Percentiles rank a stretch among this genome's conserved stretches.
Evolutionary conservation across 2,329 filamentous ascomycete genomes (phyloP).

Genomic region (Verticillium longisporum): DNA sequence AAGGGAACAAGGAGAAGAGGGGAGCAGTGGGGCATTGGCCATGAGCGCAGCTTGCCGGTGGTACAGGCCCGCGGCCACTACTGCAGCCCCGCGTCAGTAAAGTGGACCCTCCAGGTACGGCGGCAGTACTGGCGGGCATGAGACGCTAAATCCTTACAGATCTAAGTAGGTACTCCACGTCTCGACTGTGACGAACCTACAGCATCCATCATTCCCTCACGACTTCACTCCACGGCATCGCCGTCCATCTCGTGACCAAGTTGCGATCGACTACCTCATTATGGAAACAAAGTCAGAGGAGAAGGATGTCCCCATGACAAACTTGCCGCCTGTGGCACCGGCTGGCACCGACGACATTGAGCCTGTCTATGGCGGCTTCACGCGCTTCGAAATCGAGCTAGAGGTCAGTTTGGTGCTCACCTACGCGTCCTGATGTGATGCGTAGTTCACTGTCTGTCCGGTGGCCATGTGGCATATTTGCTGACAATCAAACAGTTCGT

Average conservation of each 20-base stretch:
- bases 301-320: slow-evolving; percentile 19
- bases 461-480: too few species aligned
- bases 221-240: neutral
- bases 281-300: neutral
- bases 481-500: slow-evolving; percentile 59
- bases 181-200: neutral
- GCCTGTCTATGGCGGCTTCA: slow-evolving; percentile 62
- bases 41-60: neutral
- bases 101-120: neutral
- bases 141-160: neutral
- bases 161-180: neutral
- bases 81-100: neutral
- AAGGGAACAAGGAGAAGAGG: neutral
- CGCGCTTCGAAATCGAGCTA: slow-evolving; percentile 77
- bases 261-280: neutral
- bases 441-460: neutral
- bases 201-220: neutral
- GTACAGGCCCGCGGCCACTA: neutral
- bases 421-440: neutral
- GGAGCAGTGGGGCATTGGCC: neutral
- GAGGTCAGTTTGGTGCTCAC: slow-evolving; percentile 49
- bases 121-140: neutral
- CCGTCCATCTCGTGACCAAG: neutral
- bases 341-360: slow-evolving; percentile 27
- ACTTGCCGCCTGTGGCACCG: slow-evolving; percentile 21